phyloP scores from a whole-genome alignment of 805 yeast species.

The Helenozyma baotianmanensis region DNA sequence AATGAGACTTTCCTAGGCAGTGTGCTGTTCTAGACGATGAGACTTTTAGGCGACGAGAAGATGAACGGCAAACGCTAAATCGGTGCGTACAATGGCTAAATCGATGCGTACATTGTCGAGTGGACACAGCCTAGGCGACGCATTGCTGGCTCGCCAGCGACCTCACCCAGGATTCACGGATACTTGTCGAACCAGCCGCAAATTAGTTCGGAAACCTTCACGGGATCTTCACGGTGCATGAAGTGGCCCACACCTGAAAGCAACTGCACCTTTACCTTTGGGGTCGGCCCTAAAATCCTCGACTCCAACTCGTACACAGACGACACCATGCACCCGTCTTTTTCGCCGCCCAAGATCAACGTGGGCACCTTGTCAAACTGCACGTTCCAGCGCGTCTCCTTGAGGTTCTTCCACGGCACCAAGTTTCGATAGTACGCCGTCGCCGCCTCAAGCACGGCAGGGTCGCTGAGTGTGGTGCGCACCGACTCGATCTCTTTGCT shows the following conservation, averaged over 20 bases:
- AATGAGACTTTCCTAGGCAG: too few species aligned
- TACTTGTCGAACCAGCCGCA: slow-evolving; percentile 26
- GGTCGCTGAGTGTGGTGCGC: slow-evolving; percentile 21
- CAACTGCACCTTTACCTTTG: slow-evolving; percentile 22
- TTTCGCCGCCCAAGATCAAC: slow-evolving; percentile 31
- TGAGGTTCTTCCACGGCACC: slow-evolving; percentile 13
- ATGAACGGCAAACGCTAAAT: too few species aligned
- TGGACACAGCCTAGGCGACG: too few species aligned
- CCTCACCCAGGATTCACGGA: too few species aligned
- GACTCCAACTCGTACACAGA: slow-evolving; percentile 23
- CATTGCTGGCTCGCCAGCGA: too few species aligned
- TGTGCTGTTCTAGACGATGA: too few species aligned
- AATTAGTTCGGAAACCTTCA: slow-evolving; percentile 20
- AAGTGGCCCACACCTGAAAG: slow-evolving; percentile 33
- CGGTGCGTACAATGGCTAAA: too few species aligned
- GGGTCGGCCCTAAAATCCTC: slow-evolving; percentile 13
- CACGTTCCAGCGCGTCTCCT: slow-evolving; percentile 20
- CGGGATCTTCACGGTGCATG: slow-evolving; percentile 37
- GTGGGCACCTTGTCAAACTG: slow-evolving; percentile 35
- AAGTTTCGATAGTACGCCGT: slow-evolving; percentile 37
- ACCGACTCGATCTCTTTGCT: slow-evolving; percentile 24
- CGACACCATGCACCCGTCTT: slow-evolving; percentile 37
- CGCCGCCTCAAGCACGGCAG: slow-evolving; percentile 26
- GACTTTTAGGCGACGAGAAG: too few species aligned
- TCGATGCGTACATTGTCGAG: too few species aligned